Evolutionary conservation across 495 filamentous ascomycete species (phyloP).

Genomic region (Viridothelium virens): DNA sequence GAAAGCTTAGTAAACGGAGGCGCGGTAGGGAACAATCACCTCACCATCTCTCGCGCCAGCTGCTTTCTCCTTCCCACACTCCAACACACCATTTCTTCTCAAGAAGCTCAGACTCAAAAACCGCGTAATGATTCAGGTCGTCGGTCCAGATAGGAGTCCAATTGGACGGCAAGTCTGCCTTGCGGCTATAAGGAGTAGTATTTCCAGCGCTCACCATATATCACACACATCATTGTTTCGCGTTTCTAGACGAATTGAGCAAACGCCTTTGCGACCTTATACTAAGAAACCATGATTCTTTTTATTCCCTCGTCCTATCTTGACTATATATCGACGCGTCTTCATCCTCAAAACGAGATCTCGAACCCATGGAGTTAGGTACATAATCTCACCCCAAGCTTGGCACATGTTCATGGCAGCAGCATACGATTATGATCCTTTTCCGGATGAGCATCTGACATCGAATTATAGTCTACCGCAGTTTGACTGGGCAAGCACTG

Average conservation of each 20-base stretch:
- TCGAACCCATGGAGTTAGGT: not conserved
- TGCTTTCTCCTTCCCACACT: not conserved
- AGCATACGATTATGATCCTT: constrained; percentile 8
- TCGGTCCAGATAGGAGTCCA: not conserved
- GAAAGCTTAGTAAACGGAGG: too few species aligned
- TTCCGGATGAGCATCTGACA: constrained; percentile 32
- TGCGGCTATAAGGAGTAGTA: not conserved
- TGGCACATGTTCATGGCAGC: not conserved
- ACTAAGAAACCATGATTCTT: not conserved
- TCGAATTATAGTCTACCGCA: constrained; percentile 1
- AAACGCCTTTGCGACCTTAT: not conserved
- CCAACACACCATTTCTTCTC: not conserved
- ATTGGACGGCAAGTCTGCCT: not conserved
- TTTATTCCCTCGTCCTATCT: not conserved
- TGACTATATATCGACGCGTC: not conserved
- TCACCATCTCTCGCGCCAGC: too few species aligned
- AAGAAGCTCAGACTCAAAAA: not conserved
- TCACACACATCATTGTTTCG: not conserved
- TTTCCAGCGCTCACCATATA: not conserved
- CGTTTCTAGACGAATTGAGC: constrained; percentile 5
- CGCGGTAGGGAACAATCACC: too few species aligned
- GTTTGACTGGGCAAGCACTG: constrained; percentile 21
- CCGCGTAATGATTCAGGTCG: not conserved
- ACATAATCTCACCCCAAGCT: not conserved
- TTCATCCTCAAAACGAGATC: not conserved